These are phyloP conservation scores for Psilocybe cyanescens DNA, from an alignment of 768 basidiomycete species.

Conservation along the genomic window DNA sequence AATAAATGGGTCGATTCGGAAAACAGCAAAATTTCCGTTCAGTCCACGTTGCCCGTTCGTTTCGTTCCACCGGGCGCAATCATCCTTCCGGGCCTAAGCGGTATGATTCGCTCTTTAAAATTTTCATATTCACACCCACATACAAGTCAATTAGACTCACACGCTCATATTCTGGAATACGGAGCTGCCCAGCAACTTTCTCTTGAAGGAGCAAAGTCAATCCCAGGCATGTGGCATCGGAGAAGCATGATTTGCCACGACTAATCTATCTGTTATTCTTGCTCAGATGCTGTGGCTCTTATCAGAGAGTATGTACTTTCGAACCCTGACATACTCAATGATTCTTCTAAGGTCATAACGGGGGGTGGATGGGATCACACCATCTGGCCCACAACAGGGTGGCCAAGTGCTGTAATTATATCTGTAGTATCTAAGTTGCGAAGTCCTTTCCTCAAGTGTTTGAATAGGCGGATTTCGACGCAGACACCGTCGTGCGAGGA, in stretches of 20 bases:
- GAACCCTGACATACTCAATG: conserved; percentile 56
- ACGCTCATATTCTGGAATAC: conserved; percentile 80
- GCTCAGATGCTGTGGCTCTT: conserved; percentile 61
- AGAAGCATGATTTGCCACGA: not conserved
- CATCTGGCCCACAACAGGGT: conserved; percentile 58
- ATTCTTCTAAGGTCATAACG: conserved; percentile 66
- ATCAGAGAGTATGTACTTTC: conserved; percentile 64
- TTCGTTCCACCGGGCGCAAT: conserved; percentile 60
- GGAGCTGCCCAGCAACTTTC: conserved; percentile 68
- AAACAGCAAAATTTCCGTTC: conserved; percentile 6
- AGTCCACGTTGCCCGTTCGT: conserved; percentile 34
- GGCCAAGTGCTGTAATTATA: conserved; percentile 68
- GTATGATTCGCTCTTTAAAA: conserved; percentile 36
- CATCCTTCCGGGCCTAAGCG: conserved; percentile 73
- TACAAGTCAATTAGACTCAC: conserved; percentile 59
- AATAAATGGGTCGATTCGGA: conserved; percentile 17
- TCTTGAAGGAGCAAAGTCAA: conserved; percentile 62
- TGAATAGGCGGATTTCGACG: conserved; percentile 71
- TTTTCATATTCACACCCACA: not conserved
- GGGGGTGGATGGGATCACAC: conserved; percentile 96
- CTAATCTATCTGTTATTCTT: not conserved
- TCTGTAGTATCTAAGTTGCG: not conserved
- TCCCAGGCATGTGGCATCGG: conserved; percentile 47
- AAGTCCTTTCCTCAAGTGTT: not conserved
- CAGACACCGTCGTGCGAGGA: conserved; percentile 66